Base-by-base conservation (phyloP, 176 grass and related monocot species). In the Ensete glaucum region DNA sequence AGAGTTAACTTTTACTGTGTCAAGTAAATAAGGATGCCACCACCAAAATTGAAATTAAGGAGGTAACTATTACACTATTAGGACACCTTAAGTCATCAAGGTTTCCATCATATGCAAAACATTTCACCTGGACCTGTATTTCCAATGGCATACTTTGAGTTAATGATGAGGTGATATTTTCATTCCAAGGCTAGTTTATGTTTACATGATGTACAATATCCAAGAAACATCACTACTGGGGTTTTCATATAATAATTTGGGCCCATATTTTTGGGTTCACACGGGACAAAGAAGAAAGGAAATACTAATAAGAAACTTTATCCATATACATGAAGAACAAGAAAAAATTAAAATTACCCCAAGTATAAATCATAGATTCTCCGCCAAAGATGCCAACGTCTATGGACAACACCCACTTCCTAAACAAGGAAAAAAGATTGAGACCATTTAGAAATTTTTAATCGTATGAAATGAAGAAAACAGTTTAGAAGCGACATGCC, bases 361-460 rank as follows among this genome's bases (percentile, higher is more conserved):
- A 98, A 91, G 70, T 98, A 98, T 48, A 98, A 84, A 64, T 98
- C 95, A 91, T 98, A 98, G 82, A 93, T 93, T 80, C 95, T 87
- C 67, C 86, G 90, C 95, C 88, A 98, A 72, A 98, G 84, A 89
- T 98, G 95, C 90, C 95, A 98, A 66, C 90, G 95, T 75, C 90
- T 90, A 73, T 98, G 90, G 16, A 98, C 95, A 59, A 93, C 94
- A 82, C 94, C 90, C 69, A 97, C 71, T 83, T 93, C 94, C 94
- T 93, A 74, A 73, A 52, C 12, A 80, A 79, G 82, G 27, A 51
- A 14, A 80, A 83, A 88, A 54, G 51, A 53, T 43, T 67, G 75
- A 79, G 75, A 23, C 50, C 75, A 74, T 83, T 79, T 54, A 85
- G 64, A 23, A 62, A n/a, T 21, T 58, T 74, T 27, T 9, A 3